Percentiles rank a stretch among this genome's conserved stretches.
Conservation (phyloP, 2,329 filamentous ascomycete species). For the Fusarium buxicola region DNA sequence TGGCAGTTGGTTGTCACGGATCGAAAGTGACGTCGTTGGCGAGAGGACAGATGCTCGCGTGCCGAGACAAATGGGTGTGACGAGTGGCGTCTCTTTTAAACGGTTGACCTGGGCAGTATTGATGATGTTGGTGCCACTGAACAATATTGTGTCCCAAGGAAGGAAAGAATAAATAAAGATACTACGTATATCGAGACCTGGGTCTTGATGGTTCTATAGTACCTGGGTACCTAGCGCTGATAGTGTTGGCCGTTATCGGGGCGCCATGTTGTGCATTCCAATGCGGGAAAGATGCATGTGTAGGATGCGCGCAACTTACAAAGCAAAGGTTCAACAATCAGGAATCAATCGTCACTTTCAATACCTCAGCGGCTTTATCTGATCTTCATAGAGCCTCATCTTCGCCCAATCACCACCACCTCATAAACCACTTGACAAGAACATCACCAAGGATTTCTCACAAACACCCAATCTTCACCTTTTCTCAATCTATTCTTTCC, state of each 20-base stretch:
- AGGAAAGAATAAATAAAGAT: too few relatives aligned
- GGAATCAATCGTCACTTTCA: neutral
- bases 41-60: neutral
- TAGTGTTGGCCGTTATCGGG: conserved; percentile 32
- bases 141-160: too few relatives aligned
- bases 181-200: too few relatives aligned
- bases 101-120: neutral
- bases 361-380: neutral
- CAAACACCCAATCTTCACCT: too few relatives aligned
- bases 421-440: too few relatives aligned
- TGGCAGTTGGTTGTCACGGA: neutral
- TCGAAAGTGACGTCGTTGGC: neutral
- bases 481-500: neutral
- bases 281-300: conserved; percentile 10
- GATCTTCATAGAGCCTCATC: conserved; percentile 3
- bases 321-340: conserved; percentile 7
- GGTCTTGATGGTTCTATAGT: too few relatives aligned
- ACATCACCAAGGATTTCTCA: too few relatives aligned
- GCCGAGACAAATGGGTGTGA: conserved; percentile 1
- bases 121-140: too few relatives aligned
- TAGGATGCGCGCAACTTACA: neutral
- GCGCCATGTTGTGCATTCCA: conserved; percentile 30
- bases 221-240: too few relatives aligned
- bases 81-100: conserved; percentile 1
- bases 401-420: conserved; percentile 8